phyloP scores from a whole-genome alignment of 2,329 filamentous ascomycete genomes.

The Fusarium verticillioides region DNA sequence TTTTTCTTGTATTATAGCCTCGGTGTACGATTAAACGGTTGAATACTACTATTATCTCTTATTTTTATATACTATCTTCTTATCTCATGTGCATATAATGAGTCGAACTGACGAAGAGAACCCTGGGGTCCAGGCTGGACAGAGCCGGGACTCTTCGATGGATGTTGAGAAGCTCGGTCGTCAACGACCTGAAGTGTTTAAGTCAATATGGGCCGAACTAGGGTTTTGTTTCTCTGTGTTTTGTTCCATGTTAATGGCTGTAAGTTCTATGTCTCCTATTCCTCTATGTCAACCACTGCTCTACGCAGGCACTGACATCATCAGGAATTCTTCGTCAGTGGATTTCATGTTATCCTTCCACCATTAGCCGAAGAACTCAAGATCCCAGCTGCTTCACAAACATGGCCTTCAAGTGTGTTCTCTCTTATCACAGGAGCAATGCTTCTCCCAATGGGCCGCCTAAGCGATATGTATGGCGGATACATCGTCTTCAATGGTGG shows the following conservation, averaged over 20 bases:
- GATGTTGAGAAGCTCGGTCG: constrained; percentile 44
- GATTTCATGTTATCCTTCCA: constrained; percentile 66
- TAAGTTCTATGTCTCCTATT: constrained; percentile 9
- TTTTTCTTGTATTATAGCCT: not conserved
- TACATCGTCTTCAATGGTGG: constrained; percentile 69
- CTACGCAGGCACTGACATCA: not conserved
- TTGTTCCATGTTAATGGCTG: constrained; percentile 42
- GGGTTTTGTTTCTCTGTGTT: constrained; percentile 40
- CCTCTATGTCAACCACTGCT: not conserved
- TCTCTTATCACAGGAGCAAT: constrained; percentile 67
- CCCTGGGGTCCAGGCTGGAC: constrained; percentile 1
- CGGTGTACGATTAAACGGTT: not conserved
- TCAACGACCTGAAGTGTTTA: constrained; percentile 39
- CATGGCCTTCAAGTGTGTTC: constrained; percentile 72
- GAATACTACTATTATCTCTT: not conserved
- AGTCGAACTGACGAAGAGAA: constrained; percentile 28
- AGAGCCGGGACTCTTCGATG: constrained; percentile 7
- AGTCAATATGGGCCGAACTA: constrained; percentile 40
- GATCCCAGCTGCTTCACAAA: constrained; percentile 71
- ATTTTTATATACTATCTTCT: not conserved
- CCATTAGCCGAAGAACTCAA: constrained; percentile 69
- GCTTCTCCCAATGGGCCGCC: constrained; percentile 71
- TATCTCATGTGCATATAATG: constrained; percentile 4
- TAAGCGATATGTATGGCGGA: constrained; percentile 72
- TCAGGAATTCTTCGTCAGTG: constrained; percentile 45